These are phyloP conservation scores for Metrosideros polymorpha DNA, from an alignment of 441 rosid genomes.

Conservation along the genomic window DNA sequence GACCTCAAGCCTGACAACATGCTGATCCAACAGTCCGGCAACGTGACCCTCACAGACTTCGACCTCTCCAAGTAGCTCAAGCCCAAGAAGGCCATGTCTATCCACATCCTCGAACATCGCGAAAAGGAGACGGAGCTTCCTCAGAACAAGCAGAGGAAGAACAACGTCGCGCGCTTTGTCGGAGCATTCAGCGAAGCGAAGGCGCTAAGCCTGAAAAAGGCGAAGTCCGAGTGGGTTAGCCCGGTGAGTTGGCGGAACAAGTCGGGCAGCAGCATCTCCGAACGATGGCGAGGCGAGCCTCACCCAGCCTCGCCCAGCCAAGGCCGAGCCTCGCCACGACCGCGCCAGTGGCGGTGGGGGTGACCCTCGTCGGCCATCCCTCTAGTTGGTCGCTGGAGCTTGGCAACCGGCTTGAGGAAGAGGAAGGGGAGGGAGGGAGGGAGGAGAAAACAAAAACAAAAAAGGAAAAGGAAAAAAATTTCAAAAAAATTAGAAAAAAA, in stretches of 20 bases:
- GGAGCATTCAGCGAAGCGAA: slow-evolving; percentile 17
- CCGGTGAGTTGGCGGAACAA: slow-evolving; percentile 56
- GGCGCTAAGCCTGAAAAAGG: slow-evolving; percentile 22
- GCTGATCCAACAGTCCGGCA: slow-evolving; percentile 72
- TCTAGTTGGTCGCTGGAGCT: too few relatives aligned
- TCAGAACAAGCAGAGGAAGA: slow-evolving; percentile 10
- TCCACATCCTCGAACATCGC: slow-evolving; percentile 5
- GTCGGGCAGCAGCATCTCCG: slow-evolving; percentile 30
- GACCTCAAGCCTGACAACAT: slow-evolving; percentile 92
- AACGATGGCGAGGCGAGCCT: slow-evolving; percentile 46
- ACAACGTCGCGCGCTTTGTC: slow-evolving; percentile 26
- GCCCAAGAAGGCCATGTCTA: slow-evolving; percentile 15
- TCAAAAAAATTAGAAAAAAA: too few relatives aligned
- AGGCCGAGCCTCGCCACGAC: too few relatives aligned
- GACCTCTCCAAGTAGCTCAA: slow-evolving; percentile 63
- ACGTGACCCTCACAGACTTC: slow-evolving; percentile 86
- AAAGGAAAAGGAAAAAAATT: too few relatives aligned
- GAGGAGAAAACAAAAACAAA: too few relatives aligned
- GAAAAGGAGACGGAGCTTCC: slow-evolving; percentile 6
- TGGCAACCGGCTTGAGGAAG: too few relatives aligned
- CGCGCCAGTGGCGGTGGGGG: too few relatives aligned
- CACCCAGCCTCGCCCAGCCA: too few relatives aligned
- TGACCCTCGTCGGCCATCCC: too few relatives aligned
- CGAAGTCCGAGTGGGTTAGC: slow-evolving; percentile 78
- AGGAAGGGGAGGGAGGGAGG: too few relatives aligned